phyloP scores from a whole-genome alignment of 2,329 filamentous ascomycete genomes.

The Lachnum nothofagi region DNA sequence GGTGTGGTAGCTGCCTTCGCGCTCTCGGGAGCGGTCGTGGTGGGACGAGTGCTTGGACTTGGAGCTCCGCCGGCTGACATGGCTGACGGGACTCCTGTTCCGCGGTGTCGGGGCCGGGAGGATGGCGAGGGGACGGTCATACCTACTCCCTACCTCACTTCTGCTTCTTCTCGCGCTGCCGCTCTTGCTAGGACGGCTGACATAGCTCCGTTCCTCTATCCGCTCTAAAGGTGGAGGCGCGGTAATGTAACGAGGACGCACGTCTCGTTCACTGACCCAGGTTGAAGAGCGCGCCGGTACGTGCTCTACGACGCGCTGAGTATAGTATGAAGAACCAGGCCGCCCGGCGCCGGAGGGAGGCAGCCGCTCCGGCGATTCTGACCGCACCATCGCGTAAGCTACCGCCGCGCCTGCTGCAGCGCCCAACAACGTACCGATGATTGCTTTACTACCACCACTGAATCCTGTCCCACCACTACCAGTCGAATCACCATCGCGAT shows the following conservation, averaged over 20 bases:
- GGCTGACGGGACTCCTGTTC: constrained; percentile 1
- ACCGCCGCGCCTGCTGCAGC: constrained; percentile 72
- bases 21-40: background rate
- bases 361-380: constrained; percentile 38
- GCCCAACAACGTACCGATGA: constrained; percentile 72
- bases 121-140: constrained; percentile 12
- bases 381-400: constrained; percentile 68
- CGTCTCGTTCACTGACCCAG: background rate
- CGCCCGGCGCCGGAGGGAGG: background rate
- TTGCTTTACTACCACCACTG: constrained; percentile 52
- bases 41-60: background rate
- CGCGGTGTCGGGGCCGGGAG: constrained; percentile 3
- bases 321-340: too few relatives aligned
- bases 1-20: constrained; percentile 1
- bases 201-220: constrained; percentile 18
- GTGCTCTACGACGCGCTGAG: constrained; percentile 8
- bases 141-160: constrained; percentile 1
- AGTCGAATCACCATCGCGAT: constrained; percentile 3
- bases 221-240: constrained; percentile 3
- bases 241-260: constrained; percentile 13
- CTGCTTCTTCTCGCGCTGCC: background rate
- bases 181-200: constrained; percentile 4
- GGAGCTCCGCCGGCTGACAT: constrained; percentile 1
- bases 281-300: constrained; percentile 16
- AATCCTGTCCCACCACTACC: constrained; percentile 41